Percentiles rank a stretch among this genome's conserved stretches.
phyloP scores from a whole-genome alignment of 2,329 filamentous ascomycete genomes.

The Ophiocordyceps camponoti-leonardi region DNA sequence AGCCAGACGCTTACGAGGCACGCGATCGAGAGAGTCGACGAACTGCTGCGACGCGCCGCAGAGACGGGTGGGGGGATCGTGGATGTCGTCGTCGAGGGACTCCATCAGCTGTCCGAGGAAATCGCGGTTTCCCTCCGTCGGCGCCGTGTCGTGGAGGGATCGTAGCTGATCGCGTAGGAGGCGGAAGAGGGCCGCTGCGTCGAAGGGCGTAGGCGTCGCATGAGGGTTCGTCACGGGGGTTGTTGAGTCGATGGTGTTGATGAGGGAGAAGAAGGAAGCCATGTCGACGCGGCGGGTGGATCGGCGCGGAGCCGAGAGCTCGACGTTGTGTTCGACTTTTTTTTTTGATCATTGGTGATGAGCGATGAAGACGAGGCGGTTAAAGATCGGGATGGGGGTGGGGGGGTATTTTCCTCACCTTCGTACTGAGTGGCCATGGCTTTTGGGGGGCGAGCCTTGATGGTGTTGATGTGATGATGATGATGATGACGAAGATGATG shows the following conservation, averaged over 20 bases:
- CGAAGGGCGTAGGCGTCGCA: conserved; percentile 41
- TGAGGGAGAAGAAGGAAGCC: conserved; percentile 42
- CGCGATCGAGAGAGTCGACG: conserved; percentile 41
- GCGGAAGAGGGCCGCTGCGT: conserved; percentile 37
- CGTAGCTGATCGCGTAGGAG: conserved; percentile 42
- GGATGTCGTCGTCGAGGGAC: conserved; percentile 31
- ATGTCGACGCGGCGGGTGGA: conserved; percentile 41
- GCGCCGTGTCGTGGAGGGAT: conserved; percentile 30
- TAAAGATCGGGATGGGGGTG: no score
- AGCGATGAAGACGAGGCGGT: no score
- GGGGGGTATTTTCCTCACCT: conserved; percentile 20
- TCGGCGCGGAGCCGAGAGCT: conserved; percentile 20
- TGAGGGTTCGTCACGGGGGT: conserved; percentile 30
- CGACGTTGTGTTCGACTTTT: conserved; percentile 48
- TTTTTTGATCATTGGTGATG: background rate
- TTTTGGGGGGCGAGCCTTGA: background rate
- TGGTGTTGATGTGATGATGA: no score
- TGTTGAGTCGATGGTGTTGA: conserved; percentile 30
- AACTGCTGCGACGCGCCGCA: conserved; percentile 40
- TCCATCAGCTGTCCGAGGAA: conserved; percentile 33
- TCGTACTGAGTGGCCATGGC: conserved; percentile 41
- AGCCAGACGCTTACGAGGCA: conserved; percentile 30
- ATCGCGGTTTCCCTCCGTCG: conserved; percentile 26
- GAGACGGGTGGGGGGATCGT: conserved; percentile 31
- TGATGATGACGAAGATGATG: no score